Conservation (phyloP, 2,329 filamentous ascomycete species). For the Verticillium albo-atrum region DNA sequence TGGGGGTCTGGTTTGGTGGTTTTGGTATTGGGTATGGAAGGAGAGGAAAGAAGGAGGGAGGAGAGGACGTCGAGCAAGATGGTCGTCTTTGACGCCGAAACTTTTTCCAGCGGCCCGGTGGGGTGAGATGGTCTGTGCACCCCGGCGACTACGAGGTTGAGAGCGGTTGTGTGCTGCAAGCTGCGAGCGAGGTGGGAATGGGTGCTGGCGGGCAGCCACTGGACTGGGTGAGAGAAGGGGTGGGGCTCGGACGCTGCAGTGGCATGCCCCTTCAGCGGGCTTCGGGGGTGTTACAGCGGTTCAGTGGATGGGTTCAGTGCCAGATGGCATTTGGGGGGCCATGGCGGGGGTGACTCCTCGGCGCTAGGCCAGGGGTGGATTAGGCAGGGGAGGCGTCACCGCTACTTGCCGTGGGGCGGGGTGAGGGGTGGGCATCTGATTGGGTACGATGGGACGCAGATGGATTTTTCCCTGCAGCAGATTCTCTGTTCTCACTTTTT, state of each 20-base stretch:
- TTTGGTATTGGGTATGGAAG: slow-evolving; percentile 24
- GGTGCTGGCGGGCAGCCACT: not conserved
- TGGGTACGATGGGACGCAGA: not conserved
- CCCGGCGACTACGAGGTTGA: not conserved
- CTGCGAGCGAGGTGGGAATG: not conserved
- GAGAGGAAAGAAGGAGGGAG: slow-evolving; percentile 14
- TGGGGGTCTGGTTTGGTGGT: slow-evolving; percentile 54
- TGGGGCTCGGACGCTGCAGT: no score
- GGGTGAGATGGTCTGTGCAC: not conserved
- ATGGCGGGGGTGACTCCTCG: not conserved
- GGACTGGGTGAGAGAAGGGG: no score
- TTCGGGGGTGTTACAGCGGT: not conserved
- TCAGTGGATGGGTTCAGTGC: not conserved
- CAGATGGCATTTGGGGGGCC: not conserved
- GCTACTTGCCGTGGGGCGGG: not conserved
- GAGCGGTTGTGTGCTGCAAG: not conserved
- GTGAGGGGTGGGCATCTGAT: not conserved
- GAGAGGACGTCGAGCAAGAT: not conserved
- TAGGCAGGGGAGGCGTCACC: not conserved
- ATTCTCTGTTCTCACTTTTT: slow-evolving; percentile 23
- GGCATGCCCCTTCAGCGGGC: not conserved
- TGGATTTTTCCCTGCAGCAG: not conserved
- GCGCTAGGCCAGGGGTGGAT: not conserved
- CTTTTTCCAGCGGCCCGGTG: slow-evolving; percentile 12
- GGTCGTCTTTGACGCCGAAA: slow-evolving; percentile 4